Evolutionary conservation across 106 monocot species (phyloP), one percentile per base, ranked within the genome.

Genomic region (Phalaenopsis equestris): DNA sequence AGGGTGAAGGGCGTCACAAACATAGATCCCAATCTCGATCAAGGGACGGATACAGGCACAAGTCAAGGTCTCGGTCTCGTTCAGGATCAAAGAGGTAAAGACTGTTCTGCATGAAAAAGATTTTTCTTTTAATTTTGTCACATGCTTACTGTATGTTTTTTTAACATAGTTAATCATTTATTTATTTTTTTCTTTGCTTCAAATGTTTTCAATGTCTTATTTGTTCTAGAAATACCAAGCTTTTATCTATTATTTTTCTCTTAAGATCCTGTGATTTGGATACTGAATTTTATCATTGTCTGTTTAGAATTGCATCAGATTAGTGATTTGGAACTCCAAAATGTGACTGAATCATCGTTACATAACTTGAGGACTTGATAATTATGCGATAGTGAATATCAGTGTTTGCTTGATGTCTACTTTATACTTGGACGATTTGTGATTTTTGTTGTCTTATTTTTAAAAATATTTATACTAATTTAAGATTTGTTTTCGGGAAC

Each of bases 51-150:
- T 87, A 89, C 52, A 87, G 86, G n/a, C 90, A 47, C 15, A 92
- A 84, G 77, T 93, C 95, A 38, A 75, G 92, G 68, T 94, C 94
- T 77, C 91, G 84, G 45, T 91, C 82, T 19, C 84, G 83, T 30
- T 95, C 91, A 78, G 55, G 84, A 52, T 92, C 95, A 55, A 95
- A 92, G 75, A 95, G 95, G 95, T 92, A 81, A 73, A 1, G 23
- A 21, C 19, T 75, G 8, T 19, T 19, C 4, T 58, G 6, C 58
- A 18, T 74, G 43, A 42, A 39, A 9, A 10, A 24, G 5, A 42
- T 57, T 77, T 41, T 8, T 19, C 5, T 41, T 75, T 43, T 42
- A 9, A 76, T 81, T 37, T n/a, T 12, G 0, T 30, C 0, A 30
- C 30, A 21, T 18, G 5, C 7, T 16, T 77, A 14, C 5, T 55